Percentiles rank a stretch among this genome's conserved stretches.
Conservation (phyloP, 1,284 basidiomycete species). For the Rhodofomes roseus region DNA sequence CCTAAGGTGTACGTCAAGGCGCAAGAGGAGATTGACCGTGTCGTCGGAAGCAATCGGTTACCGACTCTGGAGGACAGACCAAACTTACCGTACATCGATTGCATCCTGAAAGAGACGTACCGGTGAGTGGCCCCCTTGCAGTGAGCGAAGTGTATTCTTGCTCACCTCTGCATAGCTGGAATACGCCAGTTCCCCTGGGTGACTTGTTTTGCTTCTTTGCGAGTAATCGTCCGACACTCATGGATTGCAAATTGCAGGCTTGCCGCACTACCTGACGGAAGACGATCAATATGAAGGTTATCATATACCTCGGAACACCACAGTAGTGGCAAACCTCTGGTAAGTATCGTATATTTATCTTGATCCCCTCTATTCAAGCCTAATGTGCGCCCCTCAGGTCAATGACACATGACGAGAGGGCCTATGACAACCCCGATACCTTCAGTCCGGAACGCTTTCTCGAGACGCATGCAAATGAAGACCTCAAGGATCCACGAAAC, state of each 20-base stretch:
- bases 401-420: no score
- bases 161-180: conserved; percentile 13
- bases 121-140: neutral
- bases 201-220: neutral
- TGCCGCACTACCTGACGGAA: conserved; percentile 18
- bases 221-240: neutral
- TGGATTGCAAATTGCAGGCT: conserved; percentile 6
- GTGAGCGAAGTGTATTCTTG: neutral
- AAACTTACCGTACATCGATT: neutral
- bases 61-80: neutral
- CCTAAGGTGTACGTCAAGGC: conserved; percentile 16
- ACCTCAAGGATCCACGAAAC: no score
- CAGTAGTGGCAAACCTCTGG: conserved; percentile 23
- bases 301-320: conserved; percentile 16
- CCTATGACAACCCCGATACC: no score
- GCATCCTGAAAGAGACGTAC: neutral
- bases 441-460: conserved; percentile 11
- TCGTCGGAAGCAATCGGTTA: neutral
- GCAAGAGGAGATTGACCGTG: conserved; percentile 1
- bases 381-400: no score
- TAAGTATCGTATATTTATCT: no score
- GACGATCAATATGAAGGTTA: conserved; percentile 21
- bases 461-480: conserved; percentile 10
- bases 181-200: conserved; percentile 23
- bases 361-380: no score